Conservation (phyloP, 1,139 yeast species). For the Zhuliangozyma parablackwelliae region DNA sequence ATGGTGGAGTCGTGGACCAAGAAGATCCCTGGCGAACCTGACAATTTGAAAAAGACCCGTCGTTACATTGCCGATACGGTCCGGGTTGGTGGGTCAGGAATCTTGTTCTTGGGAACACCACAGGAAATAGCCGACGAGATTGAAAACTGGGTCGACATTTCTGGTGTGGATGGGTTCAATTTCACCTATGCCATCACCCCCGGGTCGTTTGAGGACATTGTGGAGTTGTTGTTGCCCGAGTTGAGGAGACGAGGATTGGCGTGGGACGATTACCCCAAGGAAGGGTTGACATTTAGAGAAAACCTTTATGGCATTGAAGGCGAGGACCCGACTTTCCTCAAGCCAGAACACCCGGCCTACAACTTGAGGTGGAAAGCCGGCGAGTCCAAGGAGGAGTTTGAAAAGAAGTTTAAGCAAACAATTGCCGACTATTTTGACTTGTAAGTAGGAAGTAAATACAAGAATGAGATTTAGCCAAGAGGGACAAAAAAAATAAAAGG, state of each 20-base stretch:
- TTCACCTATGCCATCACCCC: constrained; percentile 24
- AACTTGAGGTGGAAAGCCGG: constrained; percentile 34
- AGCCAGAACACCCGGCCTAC: constrained; percentile 32
- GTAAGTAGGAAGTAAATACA: neutral
- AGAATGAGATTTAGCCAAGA: neutral
- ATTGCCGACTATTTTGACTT: constrained; percentile 6
- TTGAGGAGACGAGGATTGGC: constrained; percentile 21
- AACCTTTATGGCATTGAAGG: constrained; percentile 19
- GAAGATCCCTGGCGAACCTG: constrained; percentile 21
- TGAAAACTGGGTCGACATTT: constrained; percentile 24
- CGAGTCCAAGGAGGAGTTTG: constrained; percentile 31
- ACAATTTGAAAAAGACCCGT: constrained; percentile 19
- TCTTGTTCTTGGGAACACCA: constrained; percentile 19
- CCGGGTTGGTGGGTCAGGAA: constrained; percentile 21
- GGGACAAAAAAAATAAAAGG: no score
- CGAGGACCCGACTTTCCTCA: constrained; percentile 14
- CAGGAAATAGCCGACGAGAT: constrained; percentile 24
- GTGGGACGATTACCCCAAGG: constrained; percentile 25
- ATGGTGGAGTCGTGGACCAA: constrained; percentile 27
- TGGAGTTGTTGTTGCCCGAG: constrained; percentile 21
- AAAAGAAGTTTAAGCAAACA: constrained; percentile 16
- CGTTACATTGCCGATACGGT: constrained; percentile 20
- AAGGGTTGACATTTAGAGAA: constrained; percentile 19
- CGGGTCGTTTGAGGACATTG: constrained; percentile 22
- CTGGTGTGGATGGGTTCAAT: constrained; percentile 25